A percentile compares a stretch with the other conserved stretches of the same genome.
Conservation (phyloP, 2,329 filamentous ascomycete genomes). For the Scedosporium dehoogii region DNA sequence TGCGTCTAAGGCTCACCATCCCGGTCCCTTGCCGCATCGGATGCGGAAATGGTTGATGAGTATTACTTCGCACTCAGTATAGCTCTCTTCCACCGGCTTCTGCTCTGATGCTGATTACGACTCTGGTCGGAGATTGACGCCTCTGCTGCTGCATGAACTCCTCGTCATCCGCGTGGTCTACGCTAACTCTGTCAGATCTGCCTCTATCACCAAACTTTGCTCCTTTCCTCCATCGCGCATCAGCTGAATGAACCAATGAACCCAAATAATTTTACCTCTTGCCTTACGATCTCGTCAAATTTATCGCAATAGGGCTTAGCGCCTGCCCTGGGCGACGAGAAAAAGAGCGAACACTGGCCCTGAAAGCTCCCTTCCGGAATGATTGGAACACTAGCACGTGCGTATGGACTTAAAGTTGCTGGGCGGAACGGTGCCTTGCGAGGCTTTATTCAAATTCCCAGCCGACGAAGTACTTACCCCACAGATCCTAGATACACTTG, state of each 20-base stretch:
- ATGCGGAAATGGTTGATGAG: too few relatives aligned
- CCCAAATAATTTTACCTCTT: background rate
- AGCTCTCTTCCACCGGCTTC: too few relatives aligned
- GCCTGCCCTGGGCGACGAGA: conserved; percentile 5
- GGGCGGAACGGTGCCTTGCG: background rate
- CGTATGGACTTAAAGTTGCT: background rate
- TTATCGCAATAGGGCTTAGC: conserved; percentile 29
- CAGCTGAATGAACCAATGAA: background rate
- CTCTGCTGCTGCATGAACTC: too few relatives aligned
- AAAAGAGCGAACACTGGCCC: background rate
- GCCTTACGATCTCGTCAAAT: conserved; percentile 22
- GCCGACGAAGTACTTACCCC: background rate
- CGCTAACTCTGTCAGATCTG: too few relatives aligned
- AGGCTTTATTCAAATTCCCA: background rate
- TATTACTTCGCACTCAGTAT: too few relatives aligned
- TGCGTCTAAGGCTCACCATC: too few relatives aligned
- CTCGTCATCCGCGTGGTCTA: too few relatives aligned
- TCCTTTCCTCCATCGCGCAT: background rate
- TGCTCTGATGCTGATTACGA: too few relatives aligned
- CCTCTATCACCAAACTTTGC: too few relatives aligned
- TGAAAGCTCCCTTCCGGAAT: background rate
- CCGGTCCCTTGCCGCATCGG: too few relatives aligned
- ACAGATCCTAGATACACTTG: too few relatives aligned
- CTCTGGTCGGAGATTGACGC: too few relatives aligned
- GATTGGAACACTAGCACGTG: background rate